Base-by-base conservation (phyloP, 2,329 filamentous ascomycete species). In the Penicillium freii region DNA sequence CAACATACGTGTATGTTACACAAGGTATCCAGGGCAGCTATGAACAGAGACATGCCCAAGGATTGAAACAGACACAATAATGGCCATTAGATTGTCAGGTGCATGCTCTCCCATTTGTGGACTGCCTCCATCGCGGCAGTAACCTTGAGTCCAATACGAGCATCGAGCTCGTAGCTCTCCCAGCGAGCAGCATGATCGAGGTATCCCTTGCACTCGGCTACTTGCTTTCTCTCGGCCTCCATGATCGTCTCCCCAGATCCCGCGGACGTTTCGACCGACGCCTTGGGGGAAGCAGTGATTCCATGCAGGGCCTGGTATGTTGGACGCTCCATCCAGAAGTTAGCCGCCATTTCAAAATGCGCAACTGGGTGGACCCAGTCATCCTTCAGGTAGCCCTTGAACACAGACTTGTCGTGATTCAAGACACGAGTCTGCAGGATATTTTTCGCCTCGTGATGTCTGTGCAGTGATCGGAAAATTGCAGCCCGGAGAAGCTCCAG, bases 331-430 rank as follows among this genome's bases (percentile, higher is more conserved):
- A 83, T 81, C 92, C 93, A 99, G 1, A 87, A 78, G 54, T 90
- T 85, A 8, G 89, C 91, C 0, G 87, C 92, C 78, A 94, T 85
- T 75, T 99, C 94, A 73, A 97, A 97, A 63, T 91, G 82, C 1
- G 89, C 91, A 0, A 87, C 85, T 0, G 93, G 90, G 82, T 87
- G 79, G 77, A 72, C 90, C 88, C 80, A 82, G 58, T 81, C 77
- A 58, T 82, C 80, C 53, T 75, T 76, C 21, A 78, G 66, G 39
- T 71, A 65, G 3, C 77, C 78, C 63, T 84, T 87, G 68, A 87
- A 82, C 10, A 78, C 61, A 2, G 72, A 58, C 59, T 77, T 79
- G 51, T 84, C 80, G 53, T 90, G 81, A 3, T 73, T 77, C 8
- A 95, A 69, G 5, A 96, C 81, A 13, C 87, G 76, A 2, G 76